phyloP scores from a whole-genome alignment of 768 basidiomycete genomes.

The Cystobasidiopsis lactophilus region DNA sequence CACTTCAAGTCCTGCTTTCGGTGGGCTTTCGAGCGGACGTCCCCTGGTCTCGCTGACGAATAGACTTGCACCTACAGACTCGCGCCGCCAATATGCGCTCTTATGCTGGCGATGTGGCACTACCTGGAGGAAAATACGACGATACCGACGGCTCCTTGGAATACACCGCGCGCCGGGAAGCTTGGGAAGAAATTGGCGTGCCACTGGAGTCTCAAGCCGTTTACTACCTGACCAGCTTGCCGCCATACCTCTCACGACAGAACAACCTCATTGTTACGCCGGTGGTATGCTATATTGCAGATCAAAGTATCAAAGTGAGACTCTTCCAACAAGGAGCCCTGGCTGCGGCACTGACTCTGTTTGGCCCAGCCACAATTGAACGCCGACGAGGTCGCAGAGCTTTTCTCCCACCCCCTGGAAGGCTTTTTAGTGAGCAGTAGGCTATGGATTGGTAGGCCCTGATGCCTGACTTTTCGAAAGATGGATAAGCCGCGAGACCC shows the following conservation, averaged over 20 bases:
- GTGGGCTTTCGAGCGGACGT: not conserved
- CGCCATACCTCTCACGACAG: conserved; percentile 16
- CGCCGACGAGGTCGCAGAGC: too few species aligned
- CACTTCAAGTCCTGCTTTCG: not conserved
- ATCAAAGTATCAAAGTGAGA: conserved; percentile 7
- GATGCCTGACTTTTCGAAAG: too few species aligned
- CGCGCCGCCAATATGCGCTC: not conserved
- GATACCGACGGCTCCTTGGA: conserved; percentile 2
- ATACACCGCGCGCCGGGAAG: conserved; percentile 32
- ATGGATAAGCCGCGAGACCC: too few species aligned
- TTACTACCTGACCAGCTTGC: conserved; percentile 16
- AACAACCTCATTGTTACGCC: conserved; percentile 15
- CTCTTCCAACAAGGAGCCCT: too few species aligned
- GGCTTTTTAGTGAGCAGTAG: too few species aligned
- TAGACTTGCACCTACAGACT: not conserved
- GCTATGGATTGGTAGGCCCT: too few species aligned
- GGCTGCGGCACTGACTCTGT: too few species aligned
- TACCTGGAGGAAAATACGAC: conserved; percentile 12
- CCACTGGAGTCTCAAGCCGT: conserved; percentile 11
- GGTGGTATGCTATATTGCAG: conserved; percentile 13
- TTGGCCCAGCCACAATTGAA: too few species aligned
- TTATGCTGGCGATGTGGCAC: conserved; percentile 9
- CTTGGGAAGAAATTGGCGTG: conserved; percentile 18
- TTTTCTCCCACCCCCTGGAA: too few species aligned
- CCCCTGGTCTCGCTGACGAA: not conserved